A percentile compares a stretch with the other conserved stretches of the same genome.
Evolutionary conservation across 768 basidiomycete genomes (phyloP).

Genomic region (Leccinum subgranulosum): DNA sequence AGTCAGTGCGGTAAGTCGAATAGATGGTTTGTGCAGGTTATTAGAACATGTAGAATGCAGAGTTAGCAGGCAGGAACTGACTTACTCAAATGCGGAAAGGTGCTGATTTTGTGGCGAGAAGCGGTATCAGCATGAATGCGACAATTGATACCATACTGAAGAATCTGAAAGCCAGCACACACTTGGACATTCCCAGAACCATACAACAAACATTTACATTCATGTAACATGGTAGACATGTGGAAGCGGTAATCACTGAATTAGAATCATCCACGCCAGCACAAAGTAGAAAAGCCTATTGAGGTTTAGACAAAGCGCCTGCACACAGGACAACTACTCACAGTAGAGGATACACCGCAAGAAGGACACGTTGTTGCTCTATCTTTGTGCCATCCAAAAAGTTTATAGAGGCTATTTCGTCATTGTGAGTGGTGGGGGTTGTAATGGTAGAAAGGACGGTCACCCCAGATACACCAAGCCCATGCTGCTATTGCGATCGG

Average conservation of each 20-base stretch:
- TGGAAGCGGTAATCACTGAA: slow-evolving; percentile 49
- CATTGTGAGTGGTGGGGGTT: neutral
- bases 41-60: neutral
- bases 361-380: slow-evolving; percentile 81
- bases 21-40: neutral
- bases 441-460: neutral
- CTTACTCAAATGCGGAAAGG: neutral
- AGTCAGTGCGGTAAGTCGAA: neutral
- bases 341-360: slow-evolving; percentile 96
- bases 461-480: slow-evolving; percentile 98
- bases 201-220: slow-evolving; percentile 11
- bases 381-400: slow-evolving; percentile 95
- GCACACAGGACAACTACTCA: slow-evolving; percentile 37
- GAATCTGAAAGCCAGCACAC: neutral
- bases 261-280: slow-evolving; percentile 95
- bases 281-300: slow-evolving; percentile 88
- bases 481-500: slow-evolving; percentile 85
- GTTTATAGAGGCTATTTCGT: slow-evolving; percentile 75
- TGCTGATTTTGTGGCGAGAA: neutral
- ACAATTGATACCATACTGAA: neutral
- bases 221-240: slow-evolving; percentile 6
- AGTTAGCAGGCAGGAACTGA: neutral
- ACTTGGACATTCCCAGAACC: neutral
- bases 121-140: neutral
- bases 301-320: neutral